A percentile compares a stretch with the other conserved stretches of the same genome.
Conservation (phyloP, 352 stramenopile genomes). For the Thalassiosira tumida region DNA sequence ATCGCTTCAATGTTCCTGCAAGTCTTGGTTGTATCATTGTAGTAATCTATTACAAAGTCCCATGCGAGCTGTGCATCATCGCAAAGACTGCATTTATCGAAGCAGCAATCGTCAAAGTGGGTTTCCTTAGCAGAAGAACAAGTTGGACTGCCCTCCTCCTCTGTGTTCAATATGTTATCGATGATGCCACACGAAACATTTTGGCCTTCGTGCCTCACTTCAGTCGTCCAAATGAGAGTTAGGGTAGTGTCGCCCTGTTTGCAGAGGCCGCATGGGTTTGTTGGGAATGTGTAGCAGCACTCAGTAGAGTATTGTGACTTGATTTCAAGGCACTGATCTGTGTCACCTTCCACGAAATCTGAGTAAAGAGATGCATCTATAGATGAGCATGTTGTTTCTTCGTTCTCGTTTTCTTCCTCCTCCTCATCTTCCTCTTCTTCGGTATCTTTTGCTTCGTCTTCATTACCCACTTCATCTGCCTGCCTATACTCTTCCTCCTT, state of each 20-base stretch:
- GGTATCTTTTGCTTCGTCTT: background rate
- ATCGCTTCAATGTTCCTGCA: conserved; percentile 81
- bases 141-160: conserved; percentile 64
- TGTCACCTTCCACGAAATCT: conserved; percentile 77
- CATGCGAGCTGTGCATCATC: conserved; percentile 70
- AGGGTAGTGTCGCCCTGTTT: conserved; percentile 53
- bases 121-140: conserved; percentile 63
- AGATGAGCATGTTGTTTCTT: conserved; percentile 70
- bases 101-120: conserved; percentile 78
- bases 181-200: conserved; percentile 74
- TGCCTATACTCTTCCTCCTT: too few species aligned
- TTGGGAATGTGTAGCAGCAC: conserved; percentile 81
- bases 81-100: conserved; percentile 82
- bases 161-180: conserved; percentile 80
- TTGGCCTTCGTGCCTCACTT: conserved; percentile 72
- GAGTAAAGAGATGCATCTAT: conserved; percentile 81
- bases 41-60: conserved; percentile 76
- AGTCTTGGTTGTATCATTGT: conserved; percentile 77
- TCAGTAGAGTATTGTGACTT: conserved; percentile 67
- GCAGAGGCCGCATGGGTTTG: conserved; percentile 75
- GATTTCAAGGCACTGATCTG: conserved; percentile 76
- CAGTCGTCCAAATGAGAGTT: conserved; percentile 72
- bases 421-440: conserved; percentile 6
- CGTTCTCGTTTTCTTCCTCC: conserved; percentile 44
- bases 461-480: conserved; percentile 23